These are phyloP conservation scores for Orbilia javanica DNA, from an alignment of 2,329 filamentous ascomycete genomes.

Conservation along the genomic window DNA sequence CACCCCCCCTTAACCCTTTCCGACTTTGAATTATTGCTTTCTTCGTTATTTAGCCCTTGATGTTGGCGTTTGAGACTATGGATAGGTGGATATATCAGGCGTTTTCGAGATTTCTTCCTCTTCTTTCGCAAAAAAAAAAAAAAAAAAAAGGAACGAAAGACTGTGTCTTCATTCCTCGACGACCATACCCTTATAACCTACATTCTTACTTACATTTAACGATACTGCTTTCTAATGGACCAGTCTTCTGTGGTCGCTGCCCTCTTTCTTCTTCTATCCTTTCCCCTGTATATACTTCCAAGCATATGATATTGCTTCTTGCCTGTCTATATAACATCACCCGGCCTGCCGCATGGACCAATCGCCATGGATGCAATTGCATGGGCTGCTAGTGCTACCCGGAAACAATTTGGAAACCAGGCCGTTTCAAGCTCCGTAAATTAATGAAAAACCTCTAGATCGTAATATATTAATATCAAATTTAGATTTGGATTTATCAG, in stretches of 20 bases:
- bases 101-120: constrained; percentile 1
- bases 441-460: no score
- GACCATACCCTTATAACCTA: not conserved
- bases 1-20: not conserved
- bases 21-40: not conserved
- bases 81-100: constrained; percentile 14
- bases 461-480: no score
- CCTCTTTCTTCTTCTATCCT: constrained; percentile 38
- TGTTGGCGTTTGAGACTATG: not conserved
- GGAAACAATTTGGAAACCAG: constrained; percentile 24
- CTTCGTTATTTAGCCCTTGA: not conserved
- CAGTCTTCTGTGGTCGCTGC: not conserved
- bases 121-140: constrained; percentile 39
- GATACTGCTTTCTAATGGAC: constrained; percentile 11
- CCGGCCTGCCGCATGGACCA: not conserved
- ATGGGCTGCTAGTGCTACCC: not conserved
- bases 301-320: no score
- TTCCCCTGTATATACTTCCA: constrained; percentile 37
- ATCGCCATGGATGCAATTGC: not conserved
- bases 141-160: no score
- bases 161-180: not conserved
- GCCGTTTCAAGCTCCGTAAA: constrained; percentile 1
- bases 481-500: not conserved
- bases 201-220: not conserved
- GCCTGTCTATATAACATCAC: not conserved